Conservation (phyloP, 2,329 filamentous ascomycete species). For the Colletotrichum cereale region DNA sequence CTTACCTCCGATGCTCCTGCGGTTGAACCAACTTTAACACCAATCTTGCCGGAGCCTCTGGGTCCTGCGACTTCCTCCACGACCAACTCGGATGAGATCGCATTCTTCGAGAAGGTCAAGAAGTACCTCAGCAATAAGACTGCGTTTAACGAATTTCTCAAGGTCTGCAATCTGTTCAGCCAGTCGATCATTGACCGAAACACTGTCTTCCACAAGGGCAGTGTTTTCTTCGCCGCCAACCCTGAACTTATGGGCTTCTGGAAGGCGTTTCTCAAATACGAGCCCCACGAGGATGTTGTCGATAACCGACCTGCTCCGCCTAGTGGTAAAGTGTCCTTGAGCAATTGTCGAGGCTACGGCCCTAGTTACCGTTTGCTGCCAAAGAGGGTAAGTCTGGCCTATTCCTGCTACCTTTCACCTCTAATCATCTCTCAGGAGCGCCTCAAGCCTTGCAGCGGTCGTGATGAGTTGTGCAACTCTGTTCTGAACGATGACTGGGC, state of each 20-base stretch:
- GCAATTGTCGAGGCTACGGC: constrained; percentile 94
- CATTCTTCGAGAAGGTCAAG: constrained; percentile 96
- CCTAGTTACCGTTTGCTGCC: constrained; percentile 95
- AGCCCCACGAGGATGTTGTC: constrained; percentile 81
- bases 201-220: constrained; percentile 84
- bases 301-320: constrained; percentile 83
- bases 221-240: constrained; percentile 88
- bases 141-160: constrained; percentile 94
- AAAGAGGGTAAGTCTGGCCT: constrained; percentile 69
- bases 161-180: constrained; percentile 95
- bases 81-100: constrained; percentile 87
- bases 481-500: constrained; percentile 99
- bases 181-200: constrained; percentile 92
- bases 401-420: too few species aligned
- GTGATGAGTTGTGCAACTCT: constrained; percentile 92
- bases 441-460: constrained; percentile 90
- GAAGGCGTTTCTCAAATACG: constrained; percentile 84
- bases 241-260: constrained; percentile 91
- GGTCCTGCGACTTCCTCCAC: constrained; percentile 79
- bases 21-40: constrained; percentile 89
- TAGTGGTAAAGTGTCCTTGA: constrained; percentile 86
- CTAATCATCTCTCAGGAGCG: constrained; percentile 69
- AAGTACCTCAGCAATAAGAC: constrained; percentile 95
- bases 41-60: constrained; percentile 88
- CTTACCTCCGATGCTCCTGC: constrained; percentile 69